Conservation (phyloP, 2,329 filamentous ascomycete genomes). For the Bipolaris cookei region DNA sequence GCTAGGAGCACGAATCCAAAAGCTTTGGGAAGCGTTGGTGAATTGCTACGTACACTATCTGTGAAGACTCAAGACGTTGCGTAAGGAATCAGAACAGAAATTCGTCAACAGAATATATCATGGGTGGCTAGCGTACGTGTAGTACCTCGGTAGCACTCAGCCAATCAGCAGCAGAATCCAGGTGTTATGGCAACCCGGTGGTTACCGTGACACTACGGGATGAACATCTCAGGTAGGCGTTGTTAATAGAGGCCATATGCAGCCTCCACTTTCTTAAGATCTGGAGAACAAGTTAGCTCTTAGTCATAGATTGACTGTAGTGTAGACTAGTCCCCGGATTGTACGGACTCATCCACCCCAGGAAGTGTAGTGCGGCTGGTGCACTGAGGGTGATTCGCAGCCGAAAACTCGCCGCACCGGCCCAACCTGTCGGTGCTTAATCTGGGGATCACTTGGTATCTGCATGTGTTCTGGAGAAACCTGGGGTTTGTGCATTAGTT, state of each 20-base stretch:
- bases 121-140: too few species aligned
- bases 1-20: too few species aligned
- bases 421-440: conserved; percentile 18
- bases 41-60: too few species aligned
- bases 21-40: too few species aligned
- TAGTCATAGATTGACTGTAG: conserved; percentile 19
- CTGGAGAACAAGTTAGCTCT: background rate
- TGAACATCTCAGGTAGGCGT: background rate
- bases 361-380: conserved; percentile 30
- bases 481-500: conserved; percentile 6
- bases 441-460: conserved; percentile 19
- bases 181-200: too few species aligned
- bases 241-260: background rate
- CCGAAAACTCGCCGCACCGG: conserved; percentile 14
- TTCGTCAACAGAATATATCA: too few species aligned
- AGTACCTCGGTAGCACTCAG: too few species aligned
- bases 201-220: too few species aligned
- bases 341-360: conserved; percentile 41
- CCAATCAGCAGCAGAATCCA: too few species aligned
- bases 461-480: conserved; percentile 10
- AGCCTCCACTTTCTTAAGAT: background rate
- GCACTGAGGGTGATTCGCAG: conserved; percentile 21
- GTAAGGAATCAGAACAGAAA: too few species aligned
- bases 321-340: conserved; percentile 27
- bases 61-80: too few species aligned